Evolutionary conservation across 345 rosid species (phyloP), one percentile per base, ranked within the genome.

Genomic region (Hibiscus tridactylites): DNA sequence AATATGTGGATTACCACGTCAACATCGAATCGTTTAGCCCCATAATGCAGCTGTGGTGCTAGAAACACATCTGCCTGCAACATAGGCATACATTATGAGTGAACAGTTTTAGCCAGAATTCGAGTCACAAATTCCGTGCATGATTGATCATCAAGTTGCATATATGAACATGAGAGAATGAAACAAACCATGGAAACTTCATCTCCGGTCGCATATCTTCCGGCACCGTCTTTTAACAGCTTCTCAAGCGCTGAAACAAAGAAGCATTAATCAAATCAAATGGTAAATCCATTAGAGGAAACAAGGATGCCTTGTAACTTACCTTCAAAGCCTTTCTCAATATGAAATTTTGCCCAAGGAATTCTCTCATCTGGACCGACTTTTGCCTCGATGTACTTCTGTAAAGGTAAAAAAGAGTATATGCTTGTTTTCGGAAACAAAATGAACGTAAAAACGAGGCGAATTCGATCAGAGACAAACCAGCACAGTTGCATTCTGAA

Each of bases 21-120:
- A n/a, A 91, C 65, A 62, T 82, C 75, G 85, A 86, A 90, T 68
- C 85, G 83, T 16, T 71, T 78, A 67, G 82, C 70, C 61, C 84
- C 95, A 35, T 75, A 80, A 24, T 80, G 1, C 77, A 90, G 71
- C 73, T 91, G 97, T 17, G 96, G 91, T 46, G 90, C 96, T 61
- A 91, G 67, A 80, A 90, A 94, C 71, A 83, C 21, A 82, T 94
- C 98, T 37, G 96, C 97, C 98, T 90, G 91, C 86, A 33, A 54
- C 31, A 35, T 66, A 24, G 11, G 35, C 13, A 65, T 24, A 21
- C 9, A 65, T 65, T 31, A 31, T 31, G 4, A 31, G 35, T 31
- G 35, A 5, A 64, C 28, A 21, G 12, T 16, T 52, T n/a, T 1
- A 21, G 17, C 24, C 35, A 12, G 53, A 49, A 49, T 15, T 49